phyloP scores from a whole-genome alignment of 2,329 filamentous ascomycete genomes.

The Dothistroma pini region DNA sequence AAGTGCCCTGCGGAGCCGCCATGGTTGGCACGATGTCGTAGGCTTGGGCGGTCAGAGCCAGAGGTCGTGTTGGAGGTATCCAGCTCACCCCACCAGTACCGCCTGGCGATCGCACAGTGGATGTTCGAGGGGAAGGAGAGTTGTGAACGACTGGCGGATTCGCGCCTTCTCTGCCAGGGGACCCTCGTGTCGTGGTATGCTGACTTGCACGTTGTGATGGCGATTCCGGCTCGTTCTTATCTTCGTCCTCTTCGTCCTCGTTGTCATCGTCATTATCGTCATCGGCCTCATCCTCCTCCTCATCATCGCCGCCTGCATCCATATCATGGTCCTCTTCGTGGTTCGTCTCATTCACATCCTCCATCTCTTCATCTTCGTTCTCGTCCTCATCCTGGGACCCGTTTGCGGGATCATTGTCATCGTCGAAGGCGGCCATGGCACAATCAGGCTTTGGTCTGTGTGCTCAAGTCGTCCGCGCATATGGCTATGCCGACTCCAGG shows the following conservation, averaged over 20 bases:
- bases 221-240: conserved; percentile 44
- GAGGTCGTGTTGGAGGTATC: conserved; percentile 57
- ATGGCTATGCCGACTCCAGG: neutral
- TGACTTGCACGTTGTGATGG: conserved; percentile 38
- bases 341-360: conserved; percentile 40
- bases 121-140: conserved; percentile 44
- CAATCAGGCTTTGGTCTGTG: neutral
- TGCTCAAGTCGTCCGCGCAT: neutral
- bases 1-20: conserved; percentile 91
- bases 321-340: conserved; percentile 36
- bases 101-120: conserved; percentile 32
- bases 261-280: conserved; percentile 37
- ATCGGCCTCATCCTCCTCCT: conserved; percentile 41
- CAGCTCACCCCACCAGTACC: conserved; percentile 26
- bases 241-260: conserved; percentile 34
- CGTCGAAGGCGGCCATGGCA: conserved; percentile 44
- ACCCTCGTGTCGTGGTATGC: conserved; percentile 16
- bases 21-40: conserved; percentile 98
- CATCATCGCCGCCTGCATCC: conserved; percentile 37
- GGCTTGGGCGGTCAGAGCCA: conserved; percentile 71
- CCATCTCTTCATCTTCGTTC: conserved; percentile 46
- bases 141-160: conserved; percentile 50
- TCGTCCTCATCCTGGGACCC: conserved; percentile 43
- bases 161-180: conserved; percentile 8
- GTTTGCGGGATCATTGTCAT: conserved; percentile 39